Evolutionary conservation across 306 rosid species (phyloP).

Genomic region (Glycine latifolia): DNA sequence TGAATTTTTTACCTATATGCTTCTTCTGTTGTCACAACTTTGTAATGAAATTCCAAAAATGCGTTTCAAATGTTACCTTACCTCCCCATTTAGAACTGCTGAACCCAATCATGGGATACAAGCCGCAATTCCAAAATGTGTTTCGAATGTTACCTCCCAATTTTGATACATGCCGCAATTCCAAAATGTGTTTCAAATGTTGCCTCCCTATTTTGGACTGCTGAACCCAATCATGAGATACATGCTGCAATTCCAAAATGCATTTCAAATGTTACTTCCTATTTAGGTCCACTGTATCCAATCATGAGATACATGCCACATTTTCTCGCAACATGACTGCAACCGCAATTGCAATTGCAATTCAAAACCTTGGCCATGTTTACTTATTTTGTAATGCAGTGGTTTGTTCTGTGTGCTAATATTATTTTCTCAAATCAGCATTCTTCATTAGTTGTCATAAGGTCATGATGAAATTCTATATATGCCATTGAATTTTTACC

Average conservation of each 20-base stretch:
- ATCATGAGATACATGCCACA: slow-evolving; percentile 1
- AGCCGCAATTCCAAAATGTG: not conserved
- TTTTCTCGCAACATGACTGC: not conserved
- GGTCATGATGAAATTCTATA: not conserved
- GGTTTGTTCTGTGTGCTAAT: not conserved
- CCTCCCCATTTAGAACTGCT: not conserved
- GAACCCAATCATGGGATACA: slow-evolving; percentile 11
- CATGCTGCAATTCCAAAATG: not conserved
- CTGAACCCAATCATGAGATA: not conserved
- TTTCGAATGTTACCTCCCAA: not conserved
- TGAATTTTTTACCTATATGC: not conserved
- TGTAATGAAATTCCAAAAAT: not conserved
- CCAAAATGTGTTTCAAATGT: not conserved
- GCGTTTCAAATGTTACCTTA: not conserved
- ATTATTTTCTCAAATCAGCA: not conserved
- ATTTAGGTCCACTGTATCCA: not conserved
- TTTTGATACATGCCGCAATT: not conserved
- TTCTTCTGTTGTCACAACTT: not conserved
- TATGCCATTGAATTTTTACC: not conserved
- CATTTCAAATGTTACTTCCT: not conserved
- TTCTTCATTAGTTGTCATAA: not conserved
- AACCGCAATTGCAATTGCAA: not conserved
- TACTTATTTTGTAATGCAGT: slow-evolving; percentile 1
- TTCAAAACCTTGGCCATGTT: not conserved
- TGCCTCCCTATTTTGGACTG: not conserved